Evolutionary conservation across 176 grass and related monocot genomes (phyloP).

Genomic region (Stipa capillata): DNA sequence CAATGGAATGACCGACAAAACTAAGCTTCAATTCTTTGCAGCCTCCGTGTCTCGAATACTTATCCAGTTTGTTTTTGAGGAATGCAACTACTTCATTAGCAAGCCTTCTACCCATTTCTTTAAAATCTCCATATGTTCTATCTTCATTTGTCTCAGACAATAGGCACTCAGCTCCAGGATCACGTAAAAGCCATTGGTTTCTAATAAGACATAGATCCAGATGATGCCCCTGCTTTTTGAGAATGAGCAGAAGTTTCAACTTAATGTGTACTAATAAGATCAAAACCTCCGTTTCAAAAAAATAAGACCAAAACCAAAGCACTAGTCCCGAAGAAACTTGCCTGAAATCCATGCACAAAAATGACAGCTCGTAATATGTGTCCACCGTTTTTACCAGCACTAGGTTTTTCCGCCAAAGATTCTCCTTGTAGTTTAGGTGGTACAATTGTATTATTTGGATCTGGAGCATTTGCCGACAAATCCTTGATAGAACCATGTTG

Average conservation of each 20-base stretch:
- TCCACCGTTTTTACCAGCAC: slow-evolving; percentile 24
- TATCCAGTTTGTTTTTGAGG: slow-evolving; percentile 62
- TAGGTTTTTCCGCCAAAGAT: slow-evolving; percentile 14
- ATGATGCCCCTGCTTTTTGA: slow-evolving; percentile 67
- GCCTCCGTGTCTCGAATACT: slow-evolving; percentile 50
- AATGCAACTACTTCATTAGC: slow-evolving; percentile 64
- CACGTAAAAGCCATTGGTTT: slow-evolving; percentile 85
- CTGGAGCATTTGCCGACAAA: slow-evolving; percentile 21
- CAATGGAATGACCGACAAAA: slow-evolving; percentile 95
- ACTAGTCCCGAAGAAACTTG: slow-evolving; percentile 9
- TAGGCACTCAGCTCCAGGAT: slow-evolving; percentile 86
- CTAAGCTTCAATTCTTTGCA: slow-evolving; percentile 76
- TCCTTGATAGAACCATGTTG: slow-evolving; percentile 43
- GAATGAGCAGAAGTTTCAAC: neutral
- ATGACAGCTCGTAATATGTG: slow-evolving; percentile 59
- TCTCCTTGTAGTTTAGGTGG: slow-evolving; percentile 28
- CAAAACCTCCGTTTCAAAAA: too few species aligned
- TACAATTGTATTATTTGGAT: slow-evolving; percentile 22
- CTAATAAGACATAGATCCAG: slow-evolving; percentile 77
- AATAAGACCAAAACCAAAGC: neutral
- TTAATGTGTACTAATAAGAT: neutral
- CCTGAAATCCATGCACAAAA: slow-evolving; percentile 99
- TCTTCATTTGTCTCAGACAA: slow-evolving; percentile 88
- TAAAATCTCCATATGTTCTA: slow-evolving; percentile 78
- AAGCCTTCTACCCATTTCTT: slow-evolving; percentile 83